Conservation (phyloP, 768 basidiomycete genomes). For the Flagelloscypha sp. region DNA sequence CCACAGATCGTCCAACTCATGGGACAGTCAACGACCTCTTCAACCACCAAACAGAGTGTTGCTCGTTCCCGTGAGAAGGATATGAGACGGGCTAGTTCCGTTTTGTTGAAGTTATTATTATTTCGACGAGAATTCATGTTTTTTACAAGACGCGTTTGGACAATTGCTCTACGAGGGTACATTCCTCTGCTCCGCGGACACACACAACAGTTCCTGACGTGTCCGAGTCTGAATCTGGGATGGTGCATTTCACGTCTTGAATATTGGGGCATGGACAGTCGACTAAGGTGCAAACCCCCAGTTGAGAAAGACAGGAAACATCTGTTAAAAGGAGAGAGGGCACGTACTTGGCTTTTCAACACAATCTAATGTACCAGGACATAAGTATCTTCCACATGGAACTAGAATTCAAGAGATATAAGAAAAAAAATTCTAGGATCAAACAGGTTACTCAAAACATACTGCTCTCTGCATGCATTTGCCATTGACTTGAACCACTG, state of each 20-base stretch:
- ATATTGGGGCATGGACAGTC: constrained; percentile 74
- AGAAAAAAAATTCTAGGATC: background rate
- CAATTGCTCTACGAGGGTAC: constrained; percentile 51
- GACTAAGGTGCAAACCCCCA: no score
- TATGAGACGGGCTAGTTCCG: no score
- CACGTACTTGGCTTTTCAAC: constrained; percentile 47
- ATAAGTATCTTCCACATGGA: constrained; percentile 65
- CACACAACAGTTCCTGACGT: constrained; percentile 64
- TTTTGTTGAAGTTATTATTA: no score
- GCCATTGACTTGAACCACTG: constrained; percentile 53
- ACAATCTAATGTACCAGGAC: constrained; percentile 67
- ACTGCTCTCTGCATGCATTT: constrained; percentile 59
- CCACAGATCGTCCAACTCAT: no score
- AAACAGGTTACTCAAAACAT: constrained; percentile 12
- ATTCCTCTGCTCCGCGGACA: constrained; percentile 57
- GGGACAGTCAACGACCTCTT: no score
- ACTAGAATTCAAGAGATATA: constrained; percentile 33
- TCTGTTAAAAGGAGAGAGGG: no score
- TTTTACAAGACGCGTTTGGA: no score
- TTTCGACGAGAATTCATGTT: no score
- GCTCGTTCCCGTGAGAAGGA: no score
- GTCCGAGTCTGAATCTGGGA: constrained; percentile 51
- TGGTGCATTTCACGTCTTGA: constrained; percentile 68
- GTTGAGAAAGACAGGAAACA: no score
- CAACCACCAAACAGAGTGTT: no score